phyloP scores from a whole-genome alignment of 306 rosid species.

The Cucumis cinereus region DNA sequence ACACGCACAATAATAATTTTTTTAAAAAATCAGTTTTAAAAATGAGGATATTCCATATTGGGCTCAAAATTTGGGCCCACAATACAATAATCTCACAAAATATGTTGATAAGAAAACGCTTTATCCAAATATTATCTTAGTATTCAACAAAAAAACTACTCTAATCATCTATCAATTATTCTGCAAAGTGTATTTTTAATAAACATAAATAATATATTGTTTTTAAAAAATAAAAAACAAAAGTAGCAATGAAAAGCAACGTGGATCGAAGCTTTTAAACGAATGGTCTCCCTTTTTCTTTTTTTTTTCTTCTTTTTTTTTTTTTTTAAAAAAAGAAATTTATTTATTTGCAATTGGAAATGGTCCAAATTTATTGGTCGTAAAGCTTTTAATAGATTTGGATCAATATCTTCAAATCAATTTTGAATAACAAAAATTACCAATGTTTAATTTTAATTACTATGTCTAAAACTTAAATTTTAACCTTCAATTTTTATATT shows the following conservation, averaged over 20 bases:
- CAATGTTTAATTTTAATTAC: background rate
- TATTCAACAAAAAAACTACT: background rate
- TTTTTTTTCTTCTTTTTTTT: background rate
- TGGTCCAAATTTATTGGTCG: slow-evolving; percentile 39
- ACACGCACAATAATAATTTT: no score
- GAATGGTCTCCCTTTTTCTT: background rate
- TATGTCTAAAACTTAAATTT: background rate
- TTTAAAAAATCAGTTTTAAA: no score
- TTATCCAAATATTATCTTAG: background rate
- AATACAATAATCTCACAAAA: no score
- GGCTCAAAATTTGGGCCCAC: no score
- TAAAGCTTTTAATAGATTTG: slow-evolving; percentile 12
- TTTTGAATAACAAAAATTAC: background rate
- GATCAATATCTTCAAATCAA: slow-evolving; percentile 7
- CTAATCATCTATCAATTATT: background rate
- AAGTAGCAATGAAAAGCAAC: background rate
- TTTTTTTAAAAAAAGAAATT: background rate
- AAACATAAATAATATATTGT: no score
- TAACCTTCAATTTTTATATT: background rate
- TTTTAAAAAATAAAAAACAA: background rate
- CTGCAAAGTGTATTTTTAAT: background rate
- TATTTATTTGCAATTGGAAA: slow-evolving; percentile 5
- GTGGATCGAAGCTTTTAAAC: background rate
- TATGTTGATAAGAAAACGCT: background rate
- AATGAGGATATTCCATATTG: no score